Base-by-base conservation (phyloP, 805 yeast genomes). In the Candida boleticola region DNA sequence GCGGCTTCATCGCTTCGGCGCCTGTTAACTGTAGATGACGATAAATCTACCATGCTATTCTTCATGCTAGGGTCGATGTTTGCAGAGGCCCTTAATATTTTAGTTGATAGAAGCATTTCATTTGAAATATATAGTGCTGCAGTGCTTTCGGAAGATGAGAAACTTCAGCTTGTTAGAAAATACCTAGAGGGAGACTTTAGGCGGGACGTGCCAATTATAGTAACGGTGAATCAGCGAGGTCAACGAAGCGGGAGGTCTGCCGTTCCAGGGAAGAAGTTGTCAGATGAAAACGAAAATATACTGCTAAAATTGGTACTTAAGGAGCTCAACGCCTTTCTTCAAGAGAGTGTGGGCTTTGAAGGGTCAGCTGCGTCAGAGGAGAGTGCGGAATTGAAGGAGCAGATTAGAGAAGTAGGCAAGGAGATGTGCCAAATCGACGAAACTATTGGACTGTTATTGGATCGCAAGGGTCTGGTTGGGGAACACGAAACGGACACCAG, bases 41-140 rank as follows among this genome's bases (percentile, higher is more conserved):
- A 36, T 14, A 36, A 36, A 26, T 16, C 22, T 25, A 19, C 18
- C 4, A 25, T 36, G 31, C 23, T 36, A 6, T 16, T 20, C 14
- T 36, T 25, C 19, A 17, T 27, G 13, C 10, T 36, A 13, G 39
- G 39, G 19, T 17, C 5, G 21, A 22, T 36, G 20, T 36, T 36
- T 26, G 9, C 25, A 5, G 32, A 36, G 11, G 39, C 39, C 11
- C 16, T 36, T 13, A 25, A 33, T 6, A 33, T 33, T 13, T 33
- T 33, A 16, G n/a, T 21, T 23, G 26, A 21, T 13, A 19, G 6
- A 11, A 9, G 9, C 36, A 20, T 33, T 7, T 16, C 11, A 11
- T 19, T 33, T 11, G 26, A 33, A 21, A n/a, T n/a, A n/a, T n/a
- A n/a, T n/a, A n/a, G n/a, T n/a, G n/a, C n/a, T n/a, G n/a, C n/a